Conservation (phyloP, 2,329 filamentous ascomycete genomes). For the Metarhizium rileyi region DNA sequence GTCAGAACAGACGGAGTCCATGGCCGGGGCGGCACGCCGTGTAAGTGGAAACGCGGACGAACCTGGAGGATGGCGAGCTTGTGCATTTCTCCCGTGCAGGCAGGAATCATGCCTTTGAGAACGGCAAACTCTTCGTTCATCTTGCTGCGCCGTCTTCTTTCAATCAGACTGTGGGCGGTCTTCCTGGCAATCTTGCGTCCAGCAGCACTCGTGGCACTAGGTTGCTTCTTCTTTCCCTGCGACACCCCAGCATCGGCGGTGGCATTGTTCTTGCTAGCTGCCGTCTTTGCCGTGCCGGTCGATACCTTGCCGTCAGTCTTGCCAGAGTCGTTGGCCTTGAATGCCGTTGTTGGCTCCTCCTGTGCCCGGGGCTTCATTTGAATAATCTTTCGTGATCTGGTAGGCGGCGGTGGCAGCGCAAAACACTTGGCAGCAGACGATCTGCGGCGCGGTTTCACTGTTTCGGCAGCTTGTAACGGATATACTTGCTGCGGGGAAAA, state of each 20-base stretch:
- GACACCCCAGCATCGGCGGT: constrained; percentile 8
- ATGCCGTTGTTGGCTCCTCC: constrained; percentile 20
- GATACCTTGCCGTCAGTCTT: constrained; percentile 14
- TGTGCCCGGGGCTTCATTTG: constrained; percentile 75
- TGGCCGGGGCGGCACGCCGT: too few species aligned
- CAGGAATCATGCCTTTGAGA: constrained; percentile 89
- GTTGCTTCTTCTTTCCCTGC: constrained; percentile 65
- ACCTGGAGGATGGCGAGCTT: constrained; percentile 94
- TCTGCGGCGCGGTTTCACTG: constrained; percentile 44
- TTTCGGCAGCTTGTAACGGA: constrained; percentile 39
- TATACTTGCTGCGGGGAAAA: constrained; percentile 23
- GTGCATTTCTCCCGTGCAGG: constrained; percentile 96
- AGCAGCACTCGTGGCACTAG: constrained; percentile 66
- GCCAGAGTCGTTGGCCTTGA: constrained; percentile 14
- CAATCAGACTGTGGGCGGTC: constrained; percentile 92
- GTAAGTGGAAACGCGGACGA: constrained; percentile 16
- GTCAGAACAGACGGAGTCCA: too few species aligned
- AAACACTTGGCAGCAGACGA: constrained; percentile 48
- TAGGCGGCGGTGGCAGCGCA: constrained; percentile 82
- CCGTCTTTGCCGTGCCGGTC: constrained; percentile 12
- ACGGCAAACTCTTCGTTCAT: constrained; percentile 98
- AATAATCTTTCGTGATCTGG: constrained; percentile 88
- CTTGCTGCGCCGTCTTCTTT: constrained; percentile 80
- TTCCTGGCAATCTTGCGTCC: constrained; percentile 93
- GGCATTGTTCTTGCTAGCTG: constrained; percentile 2